These are phyloP conservation scores for Diplosphaera chodatii DNA, from an alignment of 139 green algal genomes.

Conservation along the genomic window DNA sequence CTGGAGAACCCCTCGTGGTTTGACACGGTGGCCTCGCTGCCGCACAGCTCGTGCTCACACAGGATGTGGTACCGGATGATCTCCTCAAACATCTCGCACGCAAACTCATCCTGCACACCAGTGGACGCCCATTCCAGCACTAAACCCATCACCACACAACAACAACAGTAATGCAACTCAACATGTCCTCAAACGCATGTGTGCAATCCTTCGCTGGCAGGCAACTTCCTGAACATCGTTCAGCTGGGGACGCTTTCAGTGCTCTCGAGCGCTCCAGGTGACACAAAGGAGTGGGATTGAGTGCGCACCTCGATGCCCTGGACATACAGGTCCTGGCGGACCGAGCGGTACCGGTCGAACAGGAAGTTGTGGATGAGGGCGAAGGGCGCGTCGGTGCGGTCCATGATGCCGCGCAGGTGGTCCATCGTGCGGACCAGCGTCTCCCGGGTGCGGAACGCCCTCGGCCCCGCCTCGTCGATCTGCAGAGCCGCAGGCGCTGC, in stretches of 20 bases:
- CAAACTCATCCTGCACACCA: conserved; percentile 42
- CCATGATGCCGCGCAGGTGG: conserved; percentile 65
- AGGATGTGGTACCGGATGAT: conserved; percentile 71
- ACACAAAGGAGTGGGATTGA: too few species aligned
- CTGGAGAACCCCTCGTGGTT: conserved; percentile 64
- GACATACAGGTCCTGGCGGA: conserved; percentile 70
- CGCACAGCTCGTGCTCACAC: conserved; percentile 67
- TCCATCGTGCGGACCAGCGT: conserved; percentile 62
- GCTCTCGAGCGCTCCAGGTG: too few species aligned
- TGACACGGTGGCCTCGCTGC: conserved; percentile 6
- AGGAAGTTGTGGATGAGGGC: conserved; percentile 70
- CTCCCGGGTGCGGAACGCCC: conserved; percentile 57
- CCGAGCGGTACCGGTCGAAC: conserved; percentile 78
- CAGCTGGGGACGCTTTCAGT: too few species aligned
- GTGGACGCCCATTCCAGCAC: too few species aligned
- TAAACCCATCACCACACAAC: too few species aligned
- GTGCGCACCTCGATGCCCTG: conserved; percentile 51
- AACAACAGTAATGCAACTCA: too few species aligned
- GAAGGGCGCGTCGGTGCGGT: conserved; percentile 27
- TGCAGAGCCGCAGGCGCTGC: conserved; percentile 9
- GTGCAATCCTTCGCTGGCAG: too few species aligned
- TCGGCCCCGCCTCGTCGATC: conserved; percentile 44
- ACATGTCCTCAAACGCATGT: too few species aligned
- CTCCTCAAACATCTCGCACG: conserved; percentile 46
- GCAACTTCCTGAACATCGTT: too few species aligned